Evolutionary conservation across 2,329 filamentous ascomycete species (phyloP).

Genomic region (Endocalyx cinctus): DNA sequence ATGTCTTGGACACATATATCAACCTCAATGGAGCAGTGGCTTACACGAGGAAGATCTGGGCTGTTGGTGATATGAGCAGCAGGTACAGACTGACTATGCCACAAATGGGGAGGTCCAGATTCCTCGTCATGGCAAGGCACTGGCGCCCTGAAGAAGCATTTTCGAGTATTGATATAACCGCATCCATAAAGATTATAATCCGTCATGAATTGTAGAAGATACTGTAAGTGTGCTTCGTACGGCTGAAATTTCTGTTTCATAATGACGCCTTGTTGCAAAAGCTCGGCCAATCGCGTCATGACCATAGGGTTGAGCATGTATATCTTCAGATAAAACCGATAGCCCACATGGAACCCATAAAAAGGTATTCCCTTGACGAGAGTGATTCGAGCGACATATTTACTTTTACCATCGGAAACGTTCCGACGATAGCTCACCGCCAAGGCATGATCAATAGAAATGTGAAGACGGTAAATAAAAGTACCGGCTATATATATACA

Average conservation of each 20-base stretch:
- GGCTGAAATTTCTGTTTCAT: constrained; percentile 83
- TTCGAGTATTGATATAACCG: constrained; percentile 71
- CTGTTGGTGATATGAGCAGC: constrained; percentile 56
- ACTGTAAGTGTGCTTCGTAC: constrained; percentile 91
- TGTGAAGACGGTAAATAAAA: constrained; percentile 73
- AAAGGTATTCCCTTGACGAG: constrained; percentile 92
- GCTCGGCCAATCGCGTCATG: constrained; percentile 81
- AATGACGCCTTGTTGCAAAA: constrained; percentile 82
- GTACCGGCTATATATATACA: constrained; percentile 52
- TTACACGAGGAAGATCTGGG: constrained; percentile 65
- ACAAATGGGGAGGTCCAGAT: constrained; percentile 59
- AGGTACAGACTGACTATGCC: constrained; percentile 73
- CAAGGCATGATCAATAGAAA: constrained; percentile 86
- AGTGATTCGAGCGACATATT: constrained; percentile 84
- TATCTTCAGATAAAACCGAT: constrained; percentile 86
- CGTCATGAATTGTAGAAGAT: constrained; percentile 93
- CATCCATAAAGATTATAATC: constrained; percentile 98
- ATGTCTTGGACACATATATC: constrained; percentile 89
- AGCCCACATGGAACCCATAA: constrained; percentile 93
- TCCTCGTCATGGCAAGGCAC: constrained; percentile 66
- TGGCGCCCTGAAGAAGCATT: constrained; percentile 68
- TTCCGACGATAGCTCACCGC: constrained; percentile 80
- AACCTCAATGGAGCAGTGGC: constrained; percentile 84
- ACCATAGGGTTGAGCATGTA: constrained; percentile 85
- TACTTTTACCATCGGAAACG: constrained; percentile 59